Conservation (phyloP, 1,139 yeast species). For the Kodamaea derodonti region DNA sequence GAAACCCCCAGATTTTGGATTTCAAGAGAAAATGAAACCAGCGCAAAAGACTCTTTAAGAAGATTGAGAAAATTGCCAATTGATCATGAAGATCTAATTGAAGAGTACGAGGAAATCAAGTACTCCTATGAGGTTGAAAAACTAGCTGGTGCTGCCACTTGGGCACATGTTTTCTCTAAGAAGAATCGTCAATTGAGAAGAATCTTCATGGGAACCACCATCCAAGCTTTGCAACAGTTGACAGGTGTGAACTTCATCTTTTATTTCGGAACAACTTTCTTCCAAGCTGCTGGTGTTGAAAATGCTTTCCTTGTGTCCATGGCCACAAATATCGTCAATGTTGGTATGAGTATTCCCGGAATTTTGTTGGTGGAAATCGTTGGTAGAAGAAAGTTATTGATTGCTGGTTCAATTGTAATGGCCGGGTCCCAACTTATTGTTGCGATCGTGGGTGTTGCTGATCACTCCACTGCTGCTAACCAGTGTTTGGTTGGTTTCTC, state of each 20-base stretch:
- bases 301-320: conserved; percentile 77
- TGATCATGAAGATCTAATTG: conserved; percentile 55
- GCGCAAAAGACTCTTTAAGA: conserved; percentile 50
- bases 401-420: conserved; percentile 61
- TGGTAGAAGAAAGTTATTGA: conserved; percentile 66
- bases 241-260: conserved; percentile 81
- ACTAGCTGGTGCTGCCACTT: conserved; percentile 60
- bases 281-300: conserved; percentile 67
- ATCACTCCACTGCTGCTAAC: too few relatives aligned
- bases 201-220: conserved; percentile 57
- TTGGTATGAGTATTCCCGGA: conserved; percentile 68
- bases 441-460: conserved; percentile 5
- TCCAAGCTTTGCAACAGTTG: conserved; percentile 71
- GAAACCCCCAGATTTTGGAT: conserved; percentile 23
- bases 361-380: conserved; percentile 62
- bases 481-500: conserved; percentile 60
- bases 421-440: conserved; percentile 47
- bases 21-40: conserved; percentile 20
- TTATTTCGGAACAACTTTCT: conserved; percentile 75
- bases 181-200: conserved; percentile 64
- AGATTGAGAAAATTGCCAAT: conserved; percentile 16
- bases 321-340: conserved; percentile 74
- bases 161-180: conserved; percentile 66
- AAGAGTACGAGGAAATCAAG: conserved; percentile 57
- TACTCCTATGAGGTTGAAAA: conserved; percentile 63